These are phyloP conservation scores for Trametes punicea DNA, from an alignment of 768 basidiomycete genomes.

Conservation along the genomic window DNA sequence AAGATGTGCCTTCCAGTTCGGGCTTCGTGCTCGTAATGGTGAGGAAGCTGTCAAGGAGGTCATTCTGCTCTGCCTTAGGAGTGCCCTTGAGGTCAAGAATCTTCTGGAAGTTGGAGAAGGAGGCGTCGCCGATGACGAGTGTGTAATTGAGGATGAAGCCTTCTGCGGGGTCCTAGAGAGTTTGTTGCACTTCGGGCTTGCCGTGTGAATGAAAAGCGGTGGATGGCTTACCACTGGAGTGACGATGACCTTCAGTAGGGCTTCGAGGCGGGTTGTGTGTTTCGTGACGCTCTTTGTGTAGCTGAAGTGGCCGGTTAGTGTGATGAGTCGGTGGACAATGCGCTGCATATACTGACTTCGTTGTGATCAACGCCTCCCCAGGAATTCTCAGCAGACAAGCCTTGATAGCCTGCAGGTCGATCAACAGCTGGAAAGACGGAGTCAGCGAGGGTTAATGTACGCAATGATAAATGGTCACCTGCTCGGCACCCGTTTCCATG, in stretches of 20 bases:
- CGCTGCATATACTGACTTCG: constrained; percentile 46
- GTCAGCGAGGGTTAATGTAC: neutral
- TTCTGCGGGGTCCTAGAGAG: constrained; percentile 78
- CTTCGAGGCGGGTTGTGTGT: constrained; percentile 78
- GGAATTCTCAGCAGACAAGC: constrained; percentile 80
- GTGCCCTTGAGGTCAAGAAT: constrained; percentile 95
- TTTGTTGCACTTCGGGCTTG: neutral
- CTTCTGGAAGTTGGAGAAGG: constrained; percentile 99
- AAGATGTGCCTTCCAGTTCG: constrained; percentile 86
- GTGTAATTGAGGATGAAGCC: constrained; percentile 97
- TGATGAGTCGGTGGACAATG: constrained; percentile 14
- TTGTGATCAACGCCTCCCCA: constrained; percentile 56
- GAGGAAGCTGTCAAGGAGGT: constrained; percentile 86
- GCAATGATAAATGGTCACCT: constrained; percentile 59
- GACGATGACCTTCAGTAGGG: constrained; percentile 91
- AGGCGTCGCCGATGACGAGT: constrained; percentile 88
- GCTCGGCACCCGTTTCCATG: constrained; percentile 92
- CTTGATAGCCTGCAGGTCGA: constrained; percentile 88
- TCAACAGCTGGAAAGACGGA: constrained; percentile 55
- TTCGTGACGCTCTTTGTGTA: constrained; percentile 83
- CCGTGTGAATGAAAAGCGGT: neutral
- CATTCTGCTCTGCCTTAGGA: constrained; percentile 80
- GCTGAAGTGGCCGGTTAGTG: constrained; percentile 36
- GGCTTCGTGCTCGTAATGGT: constrained; percentile 90
- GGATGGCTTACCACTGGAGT: constrained; percentile 77